These are phyloP conservation scores for Rhytidhysteron rufulum DNA, from an alignment of 2,329 filamentous ascomycete genomes.

Conservation along the genomic window DNA sequence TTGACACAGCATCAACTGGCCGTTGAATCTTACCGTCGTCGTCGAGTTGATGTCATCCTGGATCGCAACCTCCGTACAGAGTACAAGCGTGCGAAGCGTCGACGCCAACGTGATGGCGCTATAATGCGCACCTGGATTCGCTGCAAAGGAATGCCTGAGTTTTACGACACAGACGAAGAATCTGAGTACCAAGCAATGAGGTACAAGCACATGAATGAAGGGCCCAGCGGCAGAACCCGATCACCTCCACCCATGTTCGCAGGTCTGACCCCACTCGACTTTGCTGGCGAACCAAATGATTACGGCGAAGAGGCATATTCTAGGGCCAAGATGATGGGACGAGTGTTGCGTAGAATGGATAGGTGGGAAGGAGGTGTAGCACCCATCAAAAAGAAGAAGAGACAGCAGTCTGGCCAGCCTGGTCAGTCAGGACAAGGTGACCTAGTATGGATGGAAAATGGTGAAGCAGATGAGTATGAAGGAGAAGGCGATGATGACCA, in stretches of 20 bases:
- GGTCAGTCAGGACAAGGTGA: too few species aligned
- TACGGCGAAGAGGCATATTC: constrained; percentile 70
- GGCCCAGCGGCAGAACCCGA: constrained; percentile 17
- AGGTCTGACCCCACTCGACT: constrained; percentile 59
- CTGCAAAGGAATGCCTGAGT: constrained; percentile 47
- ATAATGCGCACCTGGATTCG: constrained; percentile 65
- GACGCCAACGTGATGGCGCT: constrained; percentile 61
- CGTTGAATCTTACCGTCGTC: constrained; percentile 72
- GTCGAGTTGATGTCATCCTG: constrained; percentile 77
- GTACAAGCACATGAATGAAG: constrained; percentile 36
- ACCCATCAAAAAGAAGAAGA: constrained; percentile 12
- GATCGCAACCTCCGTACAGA: constrained; percentile 67
- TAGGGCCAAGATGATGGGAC: constrained; percentile 63
- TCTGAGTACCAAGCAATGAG: constrained; percentile 13
- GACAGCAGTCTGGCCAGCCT: constrained; percentile 1
- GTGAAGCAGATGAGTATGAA: constrained; percentile 17
- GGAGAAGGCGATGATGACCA: constrained; percentile 7
- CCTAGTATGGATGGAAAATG: constrained; percentile 27
- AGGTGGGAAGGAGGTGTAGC: constrained; percentile 59
- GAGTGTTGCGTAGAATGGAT: constrained; percentile 61
- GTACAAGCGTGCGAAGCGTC: constrained; percentile 61
- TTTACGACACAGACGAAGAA: constrained; percentile 47
- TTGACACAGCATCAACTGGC: constrained; percentile 79
- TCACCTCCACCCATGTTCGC: constrained; percentile 33
- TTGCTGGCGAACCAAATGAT: constrained; percentile 60